phyloP scores from a whole-genome alignment of 106 monocot species.

The Cymbidium sinense region DNA sequence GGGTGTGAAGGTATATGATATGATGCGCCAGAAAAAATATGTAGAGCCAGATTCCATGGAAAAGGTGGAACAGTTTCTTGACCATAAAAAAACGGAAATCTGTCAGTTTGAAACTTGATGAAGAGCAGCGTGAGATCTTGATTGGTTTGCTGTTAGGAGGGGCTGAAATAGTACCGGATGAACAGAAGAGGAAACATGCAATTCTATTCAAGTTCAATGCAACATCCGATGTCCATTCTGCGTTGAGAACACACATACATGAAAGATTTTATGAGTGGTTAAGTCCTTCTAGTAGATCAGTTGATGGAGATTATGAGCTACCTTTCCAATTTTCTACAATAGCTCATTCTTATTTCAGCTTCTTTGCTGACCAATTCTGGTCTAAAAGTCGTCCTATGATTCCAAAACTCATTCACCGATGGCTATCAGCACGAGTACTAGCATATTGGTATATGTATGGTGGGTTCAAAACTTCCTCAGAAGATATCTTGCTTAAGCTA shows the following conservation, averaged over 20 bases:
- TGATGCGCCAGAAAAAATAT: slow-evolving; percentile 82
- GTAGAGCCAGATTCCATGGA: slow-evolving; percentile 41
- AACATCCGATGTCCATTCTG: slow-evolving; percentile 49
- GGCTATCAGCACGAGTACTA: slow-evolving; percentile 62
- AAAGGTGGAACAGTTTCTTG: slow-evolving; percentile 46
- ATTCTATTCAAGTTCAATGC: slow-evolving; percentile 57
- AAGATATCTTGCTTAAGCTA: slow-evolving; percentile 73
- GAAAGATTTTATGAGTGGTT: slow-evolving; percentile 78
- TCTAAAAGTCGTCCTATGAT: slow-evolving; percentile 31
- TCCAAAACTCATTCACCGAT: slow-evolving; percentile 81
- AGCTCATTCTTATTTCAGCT: slow-evolving; percentile 53
- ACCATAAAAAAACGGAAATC: slow-evolving; percentile 48
- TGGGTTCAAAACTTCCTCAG: slow-evolving; percentile 50
- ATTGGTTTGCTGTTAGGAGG: slow-evolving; percentile 87
- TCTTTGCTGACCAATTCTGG: slow-evolving; percentile 74
- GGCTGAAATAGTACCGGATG: slow-evolving; percentile 33
- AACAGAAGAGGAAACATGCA: slow-evolving; percentile 34
- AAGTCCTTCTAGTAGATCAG: slow-evolving; percentile 19
- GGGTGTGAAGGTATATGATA: slow-evolving; percentile 63
- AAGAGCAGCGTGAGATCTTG: slow-evolving; percentile 89
- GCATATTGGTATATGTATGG: slow-evolving; percentile 98
- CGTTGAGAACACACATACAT: slow-evolving; percentile 57
- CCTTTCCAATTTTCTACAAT: slow-evolving; percentile 53
- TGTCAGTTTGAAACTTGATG: slow-evolving; percentile 62
- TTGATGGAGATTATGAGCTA: slow-evolving; percentile 32